Conservation (phyloP, 305 asterid genomes). For the Fraxinus sp. region DNA sequence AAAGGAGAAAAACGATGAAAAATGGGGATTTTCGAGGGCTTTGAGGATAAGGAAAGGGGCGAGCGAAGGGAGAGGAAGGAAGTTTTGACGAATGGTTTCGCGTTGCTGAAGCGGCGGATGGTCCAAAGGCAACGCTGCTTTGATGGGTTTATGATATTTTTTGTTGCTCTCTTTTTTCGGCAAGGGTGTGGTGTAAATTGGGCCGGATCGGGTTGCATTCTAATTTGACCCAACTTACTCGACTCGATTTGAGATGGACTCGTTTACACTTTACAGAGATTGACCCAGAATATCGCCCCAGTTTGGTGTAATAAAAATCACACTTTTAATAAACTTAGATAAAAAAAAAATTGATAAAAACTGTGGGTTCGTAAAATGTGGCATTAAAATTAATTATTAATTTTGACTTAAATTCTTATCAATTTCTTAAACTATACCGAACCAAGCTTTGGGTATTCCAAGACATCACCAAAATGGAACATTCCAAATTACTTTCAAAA, state of each 20-base stretch:
- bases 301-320: not conserved
- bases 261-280: not conserved
- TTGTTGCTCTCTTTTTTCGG: not conserved
- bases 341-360: no score
- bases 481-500: not conserved
- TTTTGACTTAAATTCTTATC: not conserved
- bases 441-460: not conserved
- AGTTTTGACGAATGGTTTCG: not conserved
- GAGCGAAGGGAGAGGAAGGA: not conserved
- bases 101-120: constrained; percentile 11
- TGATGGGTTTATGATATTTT: not conserved
- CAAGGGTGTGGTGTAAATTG: not conserved
- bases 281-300: not conserved
- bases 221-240: not conserved
- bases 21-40: not conserved
- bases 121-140: constrained; percentile 1
- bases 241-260: not conserved
- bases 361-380: no score
- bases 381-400: no score
- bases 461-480: not conserved
- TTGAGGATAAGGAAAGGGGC: constrained; percentile 8
- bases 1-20: not conserved
- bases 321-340: no score
- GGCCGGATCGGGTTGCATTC: not conserved
- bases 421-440: no score